Base-by-base conservation (phyloP, 495 filamentous ascomycete species). In the Lasiosphaeris hirsuta region DNA sequence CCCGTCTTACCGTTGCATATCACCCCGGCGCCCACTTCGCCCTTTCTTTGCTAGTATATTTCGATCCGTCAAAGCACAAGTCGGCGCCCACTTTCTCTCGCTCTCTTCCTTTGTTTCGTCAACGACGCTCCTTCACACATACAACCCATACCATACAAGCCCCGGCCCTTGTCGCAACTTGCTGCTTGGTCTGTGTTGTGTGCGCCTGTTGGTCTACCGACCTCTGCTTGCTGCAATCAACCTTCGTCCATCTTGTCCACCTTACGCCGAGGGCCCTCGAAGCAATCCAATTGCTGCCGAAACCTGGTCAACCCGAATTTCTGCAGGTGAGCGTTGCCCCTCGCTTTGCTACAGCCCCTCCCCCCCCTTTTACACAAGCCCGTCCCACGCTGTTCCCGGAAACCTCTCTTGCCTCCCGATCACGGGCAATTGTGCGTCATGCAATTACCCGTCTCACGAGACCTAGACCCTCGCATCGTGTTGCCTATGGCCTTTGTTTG, bases 391-490 rank as follows among this genome's bases (percentile, higher is more conserved):
- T 18, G 53, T 19, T 38, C 15, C 53, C 53, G 53, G 53, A 13
- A 23, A 10, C 17, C 43, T 30, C 43, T 35, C 42, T 17, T 45
- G 41, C 53, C 37, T 55, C 53, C 43, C 42, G 53, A 55, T 55
- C 53, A 55, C 43, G 49, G 35, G 19, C 46, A 8, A 51, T 36
- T 34, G 33, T 40, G 49, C 49, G 18, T 34, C 49, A 51, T 55
- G 53, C 53, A 47, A 45, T 15, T 23, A 55, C 37, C 53, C 53
- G 53, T 23, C 42, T 55, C 53, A 55, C 53, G 53, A 55, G 53
- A 55, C 42, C 33, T 55, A 35, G n/a, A 15, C 37, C 35, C n/a
- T 37, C 18, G 23, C 30, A 42, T 13, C 10, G 53, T 46, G 41
- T 55, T 17, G 41, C 53, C 43, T 41, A 19, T 35, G 19, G 23